Evolutionary conservation across 2,329 filamentous ascomycete species (phyloP).

Genomic region (Boeremia lycopersici): DNA sequence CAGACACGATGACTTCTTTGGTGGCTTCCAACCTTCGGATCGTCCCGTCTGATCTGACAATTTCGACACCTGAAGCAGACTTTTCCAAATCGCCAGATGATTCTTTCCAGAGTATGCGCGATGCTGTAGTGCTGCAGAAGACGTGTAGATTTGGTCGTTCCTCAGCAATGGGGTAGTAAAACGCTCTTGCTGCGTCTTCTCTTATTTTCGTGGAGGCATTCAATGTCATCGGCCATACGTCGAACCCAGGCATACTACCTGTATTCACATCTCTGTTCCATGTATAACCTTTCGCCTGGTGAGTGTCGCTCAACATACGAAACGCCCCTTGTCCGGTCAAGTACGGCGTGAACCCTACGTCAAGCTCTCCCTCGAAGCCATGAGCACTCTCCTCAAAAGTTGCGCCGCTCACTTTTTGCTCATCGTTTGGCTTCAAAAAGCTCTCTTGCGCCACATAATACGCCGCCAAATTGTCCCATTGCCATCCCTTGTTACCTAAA

Average conservation of each 20-base stretch:
- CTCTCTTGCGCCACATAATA: constrained; percentile 39
- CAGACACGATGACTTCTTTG: constrained; percentile 45
- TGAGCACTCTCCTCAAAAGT: constrained; percentile 30
- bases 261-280: constrained; percentile 52
- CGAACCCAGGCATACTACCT: constrained; percentile 54
- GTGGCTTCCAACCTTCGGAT: constrained; percentile 25
- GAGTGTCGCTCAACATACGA: constrained; percentile 47
- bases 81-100: not conserved
- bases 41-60: constrained; percentile 24
- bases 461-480: constrained; percentile 36
- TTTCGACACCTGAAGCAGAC: constrained; percentile 33
- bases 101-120: constrained; percentile 48
- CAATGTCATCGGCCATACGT: constrained; percentile 51
- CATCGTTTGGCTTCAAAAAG: constrained; percentile 29
- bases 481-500: constrained; percentile 43
- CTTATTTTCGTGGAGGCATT: constrained; percentile 48
- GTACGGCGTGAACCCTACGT: constrained; percentile 37
- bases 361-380: constrained; percentile 31
- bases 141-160: constrained; percentile 51
- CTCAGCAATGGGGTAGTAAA: constrained; percentile 52
- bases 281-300: constrained; percentile 41
- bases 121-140: constrained; percentile 51
- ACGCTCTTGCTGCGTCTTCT: constrained; percentile 56
- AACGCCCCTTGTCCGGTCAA: constrained; percentile 32
- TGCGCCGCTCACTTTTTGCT: constrained; percentile 29